phyloP scores from a whole-genome alignment of 257 asterid species.

The Solanum chilense region DNA sequence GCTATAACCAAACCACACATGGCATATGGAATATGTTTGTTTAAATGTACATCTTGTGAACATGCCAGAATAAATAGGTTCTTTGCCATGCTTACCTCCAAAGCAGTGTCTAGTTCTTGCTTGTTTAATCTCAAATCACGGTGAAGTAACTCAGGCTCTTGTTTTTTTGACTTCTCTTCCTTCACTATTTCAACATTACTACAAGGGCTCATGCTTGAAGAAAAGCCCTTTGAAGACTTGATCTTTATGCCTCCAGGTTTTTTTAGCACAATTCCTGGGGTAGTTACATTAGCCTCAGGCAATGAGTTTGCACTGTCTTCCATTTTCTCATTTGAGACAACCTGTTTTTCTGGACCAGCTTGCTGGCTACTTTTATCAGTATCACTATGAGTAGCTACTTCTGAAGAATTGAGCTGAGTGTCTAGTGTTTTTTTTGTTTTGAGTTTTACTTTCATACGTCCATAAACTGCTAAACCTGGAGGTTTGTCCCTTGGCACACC shows the following conservation, averaged over 20 bases:
- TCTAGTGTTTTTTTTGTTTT: slow-evolving; percentile 68
- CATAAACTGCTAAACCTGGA: slow-evolving; percentile 49
- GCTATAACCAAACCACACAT: not conserved
- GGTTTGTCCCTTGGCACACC: slow-evolving; percentile 32
- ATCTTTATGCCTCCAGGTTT: slow-evolving; percentile 62
- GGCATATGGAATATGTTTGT: not conserved
- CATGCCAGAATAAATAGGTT: not conserved
- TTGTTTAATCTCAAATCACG: slow-evolving; percentile 40
- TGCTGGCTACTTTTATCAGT: slow-evolving; percentile 61
- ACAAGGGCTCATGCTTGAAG: slow-evolving; percentile 85
- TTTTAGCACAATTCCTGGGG: slow-evolving; percentile 29
- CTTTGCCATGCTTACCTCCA: slow-evolving; percentile 51
- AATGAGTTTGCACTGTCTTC: slow-evolving; percentile 86
- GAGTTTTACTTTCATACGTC: slow-evolving; percentile 84
- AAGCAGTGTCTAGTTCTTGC: slow-evolving; percentile 63
- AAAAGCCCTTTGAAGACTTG: slow-evolving; percentile 61
- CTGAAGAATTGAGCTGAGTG: slow-evolving; percentile 40
- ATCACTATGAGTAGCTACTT: slow-evolving; percentile 55
- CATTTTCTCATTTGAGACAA: slow-evolving; percentile 38
- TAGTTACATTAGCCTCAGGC: slow-evolving; percentile 48
- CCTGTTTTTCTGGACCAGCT: slow-evolving; percentile 48
- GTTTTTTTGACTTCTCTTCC: slow-evolving; percentile 51
- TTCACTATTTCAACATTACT: slow-evolving; percentile 49
- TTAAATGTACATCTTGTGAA: not conserved
- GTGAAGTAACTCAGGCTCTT: slow-evolving; percentile 28